Evolutionary conservation across 768 basidiomycete genomes (phyloP).

Genomic region (Galerina marginata): DNA sequence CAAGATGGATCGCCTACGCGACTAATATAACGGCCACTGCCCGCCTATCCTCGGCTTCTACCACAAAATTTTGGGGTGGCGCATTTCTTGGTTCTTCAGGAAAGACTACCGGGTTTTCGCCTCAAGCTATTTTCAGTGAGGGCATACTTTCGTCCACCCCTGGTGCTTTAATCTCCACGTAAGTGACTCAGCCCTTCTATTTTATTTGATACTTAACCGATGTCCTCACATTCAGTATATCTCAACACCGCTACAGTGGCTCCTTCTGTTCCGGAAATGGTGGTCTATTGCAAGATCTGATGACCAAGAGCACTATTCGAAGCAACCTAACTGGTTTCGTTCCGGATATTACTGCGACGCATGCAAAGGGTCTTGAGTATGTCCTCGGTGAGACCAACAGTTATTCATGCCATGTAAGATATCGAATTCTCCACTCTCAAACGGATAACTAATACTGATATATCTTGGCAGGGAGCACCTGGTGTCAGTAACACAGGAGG

Average conservation of each 20-base stretch:
- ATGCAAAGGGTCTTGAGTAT: constrained; percentile 55
- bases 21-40: constrained; percentile 49
- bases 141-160: constrained; percentile 55
- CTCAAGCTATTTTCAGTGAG: constrained; percentile 58
- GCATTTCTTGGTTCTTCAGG: constrained; percentile 59
- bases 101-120: constrained; percentile 57
- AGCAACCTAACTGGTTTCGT: constrained; percentile 58
- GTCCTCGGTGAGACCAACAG: constrained; percentile 70
- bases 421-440: neutral
- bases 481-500: constrained; percentile 76
- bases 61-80: constrained; percentile 52
- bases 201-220: neutral
- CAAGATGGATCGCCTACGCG: constrained; percentile 60
- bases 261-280: constrained; percentile 63
- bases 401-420: constrained; percentile 47
- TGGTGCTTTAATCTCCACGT: constrained; percentile 61
- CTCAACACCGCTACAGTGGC: constrained; percentile 63
- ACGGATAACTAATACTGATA: neutral
- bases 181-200: constrained; percentile 20
- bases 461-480: constrained; percentile 43
- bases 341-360: constrained; percentile 59
- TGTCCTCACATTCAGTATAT: constrained; percentile 43
- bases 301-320: constrained; percentile 64
- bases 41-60: constrained; percentile 41
- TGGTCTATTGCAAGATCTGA: constrained; percentile 63